Conservation (phyloP, 2,329 filamentous ascomycete genomes). For the Talaromyces amestolkiae region DNA sequence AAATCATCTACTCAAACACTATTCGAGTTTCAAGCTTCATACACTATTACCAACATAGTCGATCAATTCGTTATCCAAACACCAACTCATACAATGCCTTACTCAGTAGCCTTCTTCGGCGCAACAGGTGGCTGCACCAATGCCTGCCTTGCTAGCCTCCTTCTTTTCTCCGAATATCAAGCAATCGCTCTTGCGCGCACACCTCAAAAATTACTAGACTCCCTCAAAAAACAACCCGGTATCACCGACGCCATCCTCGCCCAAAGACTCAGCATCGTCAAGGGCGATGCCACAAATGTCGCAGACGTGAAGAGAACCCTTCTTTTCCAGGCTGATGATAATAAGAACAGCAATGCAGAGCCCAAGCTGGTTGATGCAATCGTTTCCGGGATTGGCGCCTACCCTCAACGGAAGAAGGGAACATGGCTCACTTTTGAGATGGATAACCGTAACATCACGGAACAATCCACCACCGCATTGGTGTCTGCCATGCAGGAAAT, state of each 20-base stretch:
- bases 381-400: constrained; percentile 48
- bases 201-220: constrained; percentile 48
- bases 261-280: constrained; percentile 47
- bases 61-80: background rate
- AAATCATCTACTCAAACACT: background rate
- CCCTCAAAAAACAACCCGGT: constrained; percentile 41
- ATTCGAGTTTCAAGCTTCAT: background rate
- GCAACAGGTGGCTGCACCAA: constrained; percentile 51
- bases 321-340: constrained; percentile 24
- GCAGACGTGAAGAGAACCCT: constrained; percentile 42
- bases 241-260: constrained; percentile 37
- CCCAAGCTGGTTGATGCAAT: constrained; percentile 41
- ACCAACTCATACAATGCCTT: constrained; percentile 20
- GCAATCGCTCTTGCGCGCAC: constrained; percentile 51
- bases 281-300: constrained; percentile 48
- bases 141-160: constrained; percentile 43
- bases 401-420: constrained; percentile 26
- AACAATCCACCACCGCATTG: constrained; percentile 31
- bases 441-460: constrained; percentile 37
- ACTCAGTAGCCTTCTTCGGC: constrained; percentile 52
- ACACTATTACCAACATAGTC: background rate
- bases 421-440: constrained; percentile 28
- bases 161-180: constrained; percentile 42
- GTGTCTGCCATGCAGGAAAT: constrained; percentile 26
- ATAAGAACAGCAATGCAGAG: constrained; percentile 3